Base-by-base conservation (phyloP, 192 early-diverging fungal genomes). In the Coemansia aciculifera region DNA sequence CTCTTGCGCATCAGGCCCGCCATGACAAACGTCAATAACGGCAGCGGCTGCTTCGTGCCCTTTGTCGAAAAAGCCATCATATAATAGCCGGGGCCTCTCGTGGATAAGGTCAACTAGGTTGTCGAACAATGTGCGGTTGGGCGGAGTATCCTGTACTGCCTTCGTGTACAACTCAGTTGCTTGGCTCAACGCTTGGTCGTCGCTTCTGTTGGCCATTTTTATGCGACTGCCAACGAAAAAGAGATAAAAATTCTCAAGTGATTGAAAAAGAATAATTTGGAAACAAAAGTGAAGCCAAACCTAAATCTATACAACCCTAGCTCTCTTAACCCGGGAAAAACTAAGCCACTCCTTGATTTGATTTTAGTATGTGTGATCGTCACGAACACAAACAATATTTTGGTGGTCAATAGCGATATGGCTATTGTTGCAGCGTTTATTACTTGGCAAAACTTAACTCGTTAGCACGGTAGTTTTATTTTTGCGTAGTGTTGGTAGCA, bases 91-190 rank as follows among this genome's bases (percentile, higher is more conserved):
- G n/a, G 75, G 80, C 37, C 69, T 74, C 37, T 24, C 66, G 60
- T 72, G 72, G 2, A 83, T 54, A n/a, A 74, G 49, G 34, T 83
- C 75, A 5, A 68, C 71, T 23, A 83, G 60, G 11, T 72, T 46
- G 75, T 83, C 80, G 36, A 83, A 64, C 44, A 61, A 64, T 21
- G 68, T 77, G 72, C 80, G 80, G 60, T 83, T 83, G 21, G 75
- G 80, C 54, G 80, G 74, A 29, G 72, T 73, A 29, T 77, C 75
- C 31, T 72, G 37, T 29, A 83, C 74, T 0, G 75, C 80, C 37
- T 76, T 57, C 6, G 29, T 72, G 62, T 83, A 83, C 10, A 83
- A 40, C 29, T 71, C 48, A 4, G 59, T 31, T 0, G 72, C 77
- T 3, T 63, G 40, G 23, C 44, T 61, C 6, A 68, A 40, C 29